Conservation (phyloP, 345 rosid genomes). For the Eucalyptus pauciflora region DNA sequence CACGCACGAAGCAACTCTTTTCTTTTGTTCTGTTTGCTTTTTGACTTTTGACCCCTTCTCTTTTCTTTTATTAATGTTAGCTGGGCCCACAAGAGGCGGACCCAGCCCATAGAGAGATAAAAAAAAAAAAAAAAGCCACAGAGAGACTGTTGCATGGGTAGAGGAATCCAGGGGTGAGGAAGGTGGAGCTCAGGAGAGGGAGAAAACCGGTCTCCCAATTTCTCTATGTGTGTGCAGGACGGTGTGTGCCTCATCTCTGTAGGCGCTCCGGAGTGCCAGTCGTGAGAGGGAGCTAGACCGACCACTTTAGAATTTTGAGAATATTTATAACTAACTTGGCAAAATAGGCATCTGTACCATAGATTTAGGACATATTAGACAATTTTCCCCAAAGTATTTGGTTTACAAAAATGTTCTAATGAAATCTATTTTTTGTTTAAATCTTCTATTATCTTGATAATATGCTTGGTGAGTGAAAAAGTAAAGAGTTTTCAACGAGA, state of each 20-base stretch:
- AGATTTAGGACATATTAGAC: neutral
- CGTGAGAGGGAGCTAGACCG: too few species aligned
- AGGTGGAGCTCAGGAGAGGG: neutral
- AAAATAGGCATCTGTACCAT: fast-evolving
- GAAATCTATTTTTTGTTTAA: neutral
- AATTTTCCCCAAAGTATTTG: too few species aligned
- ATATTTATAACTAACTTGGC: too few species aligned
- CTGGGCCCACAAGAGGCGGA: neutral
- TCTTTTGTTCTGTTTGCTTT: too few species aligned
- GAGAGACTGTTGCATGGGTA: neutral
- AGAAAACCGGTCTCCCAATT: neutral
- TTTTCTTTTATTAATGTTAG: neutral
- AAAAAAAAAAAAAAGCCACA: neutral
- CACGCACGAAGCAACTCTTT: too few species aligned
- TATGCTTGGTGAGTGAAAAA: neutral
- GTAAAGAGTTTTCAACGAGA: neutral
- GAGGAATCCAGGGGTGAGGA: neutral
- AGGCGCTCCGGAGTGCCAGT: too few species aligned
- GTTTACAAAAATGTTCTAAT: neutral
- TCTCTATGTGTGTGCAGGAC: too few species aligned
- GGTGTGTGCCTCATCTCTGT: too few species aligned
- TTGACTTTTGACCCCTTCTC: too few species aligned
- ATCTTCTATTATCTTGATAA: neutral
- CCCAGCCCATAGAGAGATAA: too few species aligned
- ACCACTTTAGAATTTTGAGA: fast-evolving